Conservation (phyloP, 495 filamentous ascomycete genomes). For the Hyaloscypha finlandica region DNA sequence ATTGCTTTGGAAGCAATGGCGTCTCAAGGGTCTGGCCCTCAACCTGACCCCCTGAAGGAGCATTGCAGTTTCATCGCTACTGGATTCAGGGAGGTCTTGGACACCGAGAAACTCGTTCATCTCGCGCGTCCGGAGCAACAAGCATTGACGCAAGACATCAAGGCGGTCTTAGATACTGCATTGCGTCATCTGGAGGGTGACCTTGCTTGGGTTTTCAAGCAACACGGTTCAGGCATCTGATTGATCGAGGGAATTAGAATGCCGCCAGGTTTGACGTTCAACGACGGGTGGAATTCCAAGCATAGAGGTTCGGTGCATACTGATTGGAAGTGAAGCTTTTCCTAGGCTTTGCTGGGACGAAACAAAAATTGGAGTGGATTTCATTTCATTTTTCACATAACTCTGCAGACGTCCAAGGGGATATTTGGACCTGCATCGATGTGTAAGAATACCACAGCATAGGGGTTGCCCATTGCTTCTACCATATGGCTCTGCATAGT, state of each 20-base stretch:
- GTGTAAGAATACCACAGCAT: not conserved
- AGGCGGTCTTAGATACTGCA: not conserved
- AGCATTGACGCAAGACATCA: not conserved
- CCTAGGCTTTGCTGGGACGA: not conserved
- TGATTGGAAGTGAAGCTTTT: not conserved
- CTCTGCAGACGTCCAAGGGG: not conserved
- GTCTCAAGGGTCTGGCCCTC: not conserved
- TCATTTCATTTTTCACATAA: not conserved
- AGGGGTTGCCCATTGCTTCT: not conserved
- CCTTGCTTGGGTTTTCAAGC: not conserved
- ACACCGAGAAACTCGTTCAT: not conserved
- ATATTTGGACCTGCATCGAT: not conserved
- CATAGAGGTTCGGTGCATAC: no score
- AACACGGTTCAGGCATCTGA: not conserved
- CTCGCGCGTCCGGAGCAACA: not conserved
- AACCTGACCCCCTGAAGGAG: not conserved
- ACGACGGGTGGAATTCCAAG: no score
- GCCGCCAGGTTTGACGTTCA: no score
- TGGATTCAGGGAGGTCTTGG: not conserved
- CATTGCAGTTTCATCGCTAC: not conserved
- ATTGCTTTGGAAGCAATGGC: no score
- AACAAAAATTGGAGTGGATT: no score
- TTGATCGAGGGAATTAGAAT: no score
- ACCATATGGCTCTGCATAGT: not conserved
- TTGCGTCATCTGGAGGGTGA: not conserved